These are phyloP conservation scores for Aspergillus fumigatiaffinis DNA, from an alignment of 2,329 filamentous ascomycete species.

Conservation along the genomic window DNA sequence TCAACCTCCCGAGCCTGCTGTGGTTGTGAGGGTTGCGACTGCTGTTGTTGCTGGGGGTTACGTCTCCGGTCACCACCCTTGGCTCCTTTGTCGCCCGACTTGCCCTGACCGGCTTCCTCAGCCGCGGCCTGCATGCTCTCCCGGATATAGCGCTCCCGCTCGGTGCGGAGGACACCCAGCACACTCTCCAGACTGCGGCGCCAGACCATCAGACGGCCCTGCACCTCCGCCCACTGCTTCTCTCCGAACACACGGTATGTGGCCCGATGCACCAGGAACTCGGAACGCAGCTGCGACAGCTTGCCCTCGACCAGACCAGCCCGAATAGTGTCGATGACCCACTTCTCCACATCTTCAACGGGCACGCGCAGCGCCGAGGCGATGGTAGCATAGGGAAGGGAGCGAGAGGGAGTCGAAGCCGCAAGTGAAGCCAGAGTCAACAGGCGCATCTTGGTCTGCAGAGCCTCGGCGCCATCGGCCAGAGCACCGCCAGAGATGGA, in stretches of 20 bases:
- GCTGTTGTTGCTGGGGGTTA: constrained; percentile 23
- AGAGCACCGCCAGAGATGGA: constrained; percentile 79
- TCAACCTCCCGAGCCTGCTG: constrained; percentile 36
- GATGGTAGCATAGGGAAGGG: constrained; percentile 84
- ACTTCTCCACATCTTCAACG: constrained; percentile 84
- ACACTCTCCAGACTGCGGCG: constrained; percentile 75
- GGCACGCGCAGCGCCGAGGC: constrained; percentile 80
- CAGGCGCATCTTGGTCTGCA: constrained; percentile 94
- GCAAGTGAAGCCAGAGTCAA: constrained; percentile 89
- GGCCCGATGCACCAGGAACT: constrained; percentile 92
- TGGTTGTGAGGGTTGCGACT: constrained; percentile 11
- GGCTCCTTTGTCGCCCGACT: constrained; percentile 23
- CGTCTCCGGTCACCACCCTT: constrained; percentile 33
- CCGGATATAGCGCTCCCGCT: constrained; percentile 73
- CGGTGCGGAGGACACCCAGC: constrained; percentile 69
- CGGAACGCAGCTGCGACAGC: constrained; percentile 84
- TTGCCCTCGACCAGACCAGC: constrained; percentile 94
- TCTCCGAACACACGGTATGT: constrained; percentile 96
- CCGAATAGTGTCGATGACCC: constrained; percentile 97
- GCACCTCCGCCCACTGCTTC: constrained; percentile 96
- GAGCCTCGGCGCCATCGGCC: constrained; percentile 68
- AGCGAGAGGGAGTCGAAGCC: constrained; percentile 75
- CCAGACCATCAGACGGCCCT: constrained; percentile 88
- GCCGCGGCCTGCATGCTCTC: constrained; percentile 58
- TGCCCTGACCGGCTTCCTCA: constrained; percentile 25